Percentiles rank a stretch among this genome's conserved stretches.
Evolutionary conservation across 1,284 basidiomycete species (phyloP).

Genomic region (Hemileia vastatrix): DNA sequence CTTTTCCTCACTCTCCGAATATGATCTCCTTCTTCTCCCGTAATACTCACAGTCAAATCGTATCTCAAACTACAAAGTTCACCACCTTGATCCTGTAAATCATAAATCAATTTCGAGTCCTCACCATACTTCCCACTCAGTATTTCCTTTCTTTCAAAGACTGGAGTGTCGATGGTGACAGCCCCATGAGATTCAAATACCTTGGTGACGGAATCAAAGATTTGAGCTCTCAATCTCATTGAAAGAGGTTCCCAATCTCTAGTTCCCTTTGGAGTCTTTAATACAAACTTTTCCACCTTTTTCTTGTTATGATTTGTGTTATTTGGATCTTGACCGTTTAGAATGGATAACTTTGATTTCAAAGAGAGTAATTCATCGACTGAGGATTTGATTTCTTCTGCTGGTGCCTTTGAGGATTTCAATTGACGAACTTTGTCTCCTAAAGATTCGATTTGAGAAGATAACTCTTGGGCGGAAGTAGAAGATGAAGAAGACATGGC

Average conservation of each 20-base stretch:
- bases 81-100: slow-evolving; percentile 92
- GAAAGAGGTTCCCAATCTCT: slow-evolving; percentile 90
- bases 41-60: slow-evolving; percentile 68
- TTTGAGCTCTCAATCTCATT: slow-evolving; percentile 80
- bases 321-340: not conserved
- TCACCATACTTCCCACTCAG: slow-evolving; percentile 75
- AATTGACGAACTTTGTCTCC: no score
- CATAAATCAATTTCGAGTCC: slow-evolving; percentile 94
- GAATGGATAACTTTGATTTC: not conserved
- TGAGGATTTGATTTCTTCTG: no score
- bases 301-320: slow-evolving; percentile 14
- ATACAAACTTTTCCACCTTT: slow-evolving; percentile 35
- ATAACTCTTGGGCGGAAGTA: no score
- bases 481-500: no score
- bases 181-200: slow-evolving; percentile 83
- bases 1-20: not conserved
- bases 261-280: slow-evolving; percentile 62
- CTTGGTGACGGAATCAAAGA: slow-evolving; percentile 77
- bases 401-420: no score
- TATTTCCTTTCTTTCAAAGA: slow-evolving; percentile 95
- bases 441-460: no score
- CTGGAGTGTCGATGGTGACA: slow-evolving; percentile 91
- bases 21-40: not conserved
- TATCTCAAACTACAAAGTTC: slow-evolving; percentile 89
- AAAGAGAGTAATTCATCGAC: not conserved